Percentiles rank a stretch among this genome's conserved stretches.
Evolutionary conservation across 352 stramenopile genomes (phyloP).

Genomic region (Pythium insidiosum): DNA sequence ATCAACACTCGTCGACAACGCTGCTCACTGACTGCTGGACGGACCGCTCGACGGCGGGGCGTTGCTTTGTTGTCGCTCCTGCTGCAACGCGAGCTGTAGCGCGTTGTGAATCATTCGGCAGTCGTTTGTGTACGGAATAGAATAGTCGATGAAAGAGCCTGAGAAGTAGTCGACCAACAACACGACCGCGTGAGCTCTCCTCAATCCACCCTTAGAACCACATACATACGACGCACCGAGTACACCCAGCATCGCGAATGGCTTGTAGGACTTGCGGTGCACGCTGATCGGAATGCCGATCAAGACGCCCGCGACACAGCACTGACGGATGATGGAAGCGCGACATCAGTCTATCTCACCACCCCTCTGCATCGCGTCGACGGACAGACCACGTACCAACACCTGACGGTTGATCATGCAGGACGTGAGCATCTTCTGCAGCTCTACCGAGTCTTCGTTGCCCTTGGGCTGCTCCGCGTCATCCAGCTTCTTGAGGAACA

Average conservation of each 20-base stretch:
- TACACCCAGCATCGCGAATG: constrained; percentile 68
- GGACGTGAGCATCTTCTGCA: constrained; percentile 79
- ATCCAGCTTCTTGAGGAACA: constrained; percentile 49
- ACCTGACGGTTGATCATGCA: constrained; percentile 84
- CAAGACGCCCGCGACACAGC: constrained; percentile 69
- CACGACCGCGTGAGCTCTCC: not conserved
- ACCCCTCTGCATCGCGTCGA: too few relatives aligned
- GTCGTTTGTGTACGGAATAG: constrained; percentile 74
- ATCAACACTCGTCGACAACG: too few relatives aligned
- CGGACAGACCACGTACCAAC: constrained; percentile 47
- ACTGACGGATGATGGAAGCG: too few relatives aligned
- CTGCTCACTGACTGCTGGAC: too few relatives aligned
- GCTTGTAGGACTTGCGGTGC: constrained; percentile 68
- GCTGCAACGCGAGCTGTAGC: constrained; percentile 57
- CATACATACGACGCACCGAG: constrained; percentile 28
- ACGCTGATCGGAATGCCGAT: constrained; percentile 82
- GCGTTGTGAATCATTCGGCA: constrained; percentile 75
- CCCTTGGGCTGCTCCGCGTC: constrained; percentile 40
- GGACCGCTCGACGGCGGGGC: too few relatives aligned
- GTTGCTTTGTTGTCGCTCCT: constrained; percentile 51
- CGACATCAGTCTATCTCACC: too few relatives aligned
- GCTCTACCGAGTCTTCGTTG: constrained; percentile 55
- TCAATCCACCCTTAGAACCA: not conserved
- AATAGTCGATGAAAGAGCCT: constrained; percentile 85
- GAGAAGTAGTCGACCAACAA: constrained; percentile 1